Base-by-base conservation (phyloP, 345 rosid genomes). In the Zanthoxylum bungeanum region DNA sequence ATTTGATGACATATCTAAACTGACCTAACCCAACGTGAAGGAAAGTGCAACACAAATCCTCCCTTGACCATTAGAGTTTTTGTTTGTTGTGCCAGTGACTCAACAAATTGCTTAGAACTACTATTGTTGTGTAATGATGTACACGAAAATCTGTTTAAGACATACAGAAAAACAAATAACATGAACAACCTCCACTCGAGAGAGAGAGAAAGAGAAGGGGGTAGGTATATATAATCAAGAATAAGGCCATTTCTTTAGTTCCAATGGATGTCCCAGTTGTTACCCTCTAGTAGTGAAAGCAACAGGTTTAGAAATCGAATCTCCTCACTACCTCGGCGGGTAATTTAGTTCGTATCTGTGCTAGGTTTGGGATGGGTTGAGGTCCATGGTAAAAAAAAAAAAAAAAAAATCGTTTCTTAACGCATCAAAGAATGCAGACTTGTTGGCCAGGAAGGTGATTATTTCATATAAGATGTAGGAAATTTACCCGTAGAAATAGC, bases 401-500 rank as follows among this genome's bases (percentile, higher is more conserved):
- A n/a, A n/a, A n/a, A n/a, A n/a, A n/a, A n/a, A n/a, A n/a, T n/a
- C n/a, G n/a, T n/a, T n/a, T n/a, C n/a, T n/a, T n/a, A n/a, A n/a
- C n/a, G 60, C 73, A 60, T 30, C 59, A 47, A 34, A 19, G 69
- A 49, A 42, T 16, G 19, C 51, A 27, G 52, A 31, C 57, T 17
- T 28, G 37, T 19, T 19, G 17, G 19, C 16, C 10, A 55, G 66
- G 31, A 25, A 52, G 40, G 42, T 57, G 24, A 5, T 28, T 24
- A 51, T 7, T 44, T 40, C 31, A 42, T 52, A 64, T 47, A 28
- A 46, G 42, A 66, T 12, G 24, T 8, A 27, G 21, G 44, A 61
- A 67, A 68, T 56, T 80, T 87, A 85, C 90, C 92, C 67, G 79
- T 53, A 49, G 73, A 75, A 61, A 81, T 61, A 66, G 82, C 75